These are phyloP conservation scores for Acer negundo DNA, from an alignment of 345 rosid species.

Conservation along the genomic window DNA sequence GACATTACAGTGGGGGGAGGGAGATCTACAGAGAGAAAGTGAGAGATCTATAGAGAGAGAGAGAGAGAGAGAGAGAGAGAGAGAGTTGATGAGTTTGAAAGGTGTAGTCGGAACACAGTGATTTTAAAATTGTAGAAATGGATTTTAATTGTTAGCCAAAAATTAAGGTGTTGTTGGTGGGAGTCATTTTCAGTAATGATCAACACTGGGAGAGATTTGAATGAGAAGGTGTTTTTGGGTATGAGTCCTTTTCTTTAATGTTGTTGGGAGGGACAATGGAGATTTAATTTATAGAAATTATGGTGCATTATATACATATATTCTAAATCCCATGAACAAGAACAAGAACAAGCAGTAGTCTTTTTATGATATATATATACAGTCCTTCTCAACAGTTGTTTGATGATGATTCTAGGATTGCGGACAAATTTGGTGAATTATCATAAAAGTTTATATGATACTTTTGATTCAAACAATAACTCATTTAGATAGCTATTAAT, in stretches of 20 bases:
- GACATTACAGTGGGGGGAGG: slow-evolving; percentile 7
- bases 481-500: too few species aligned
- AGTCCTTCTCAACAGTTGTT: too few species aligned
- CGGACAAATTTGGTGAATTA: too few species aligned
- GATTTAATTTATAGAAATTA: background rate
- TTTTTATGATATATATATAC: too few species aligned
- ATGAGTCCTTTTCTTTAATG: slow-evolving; percentile 12
- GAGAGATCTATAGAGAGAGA: background rate
- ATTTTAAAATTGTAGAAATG: background rate
- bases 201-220: background rate
- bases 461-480: too few species aligned
- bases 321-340: too few species aligned
- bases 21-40: background rate
- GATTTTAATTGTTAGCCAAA: background rate
- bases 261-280: background rate
- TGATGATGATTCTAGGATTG: too few species aligned
- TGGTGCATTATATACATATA: background rate
- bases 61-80: slow-evolving; percentile 2
- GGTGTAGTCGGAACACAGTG: background rate
- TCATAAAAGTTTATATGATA: too few species aligned
- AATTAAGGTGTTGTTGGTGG: background rate
- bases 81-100: background rate
- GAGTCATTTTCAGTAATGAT: background rate
- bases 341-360: too few species aligned
- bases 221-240: background rate